Conservation (phyloP, 148 eudicot genomes). For the Rheum nobile region DNA sequence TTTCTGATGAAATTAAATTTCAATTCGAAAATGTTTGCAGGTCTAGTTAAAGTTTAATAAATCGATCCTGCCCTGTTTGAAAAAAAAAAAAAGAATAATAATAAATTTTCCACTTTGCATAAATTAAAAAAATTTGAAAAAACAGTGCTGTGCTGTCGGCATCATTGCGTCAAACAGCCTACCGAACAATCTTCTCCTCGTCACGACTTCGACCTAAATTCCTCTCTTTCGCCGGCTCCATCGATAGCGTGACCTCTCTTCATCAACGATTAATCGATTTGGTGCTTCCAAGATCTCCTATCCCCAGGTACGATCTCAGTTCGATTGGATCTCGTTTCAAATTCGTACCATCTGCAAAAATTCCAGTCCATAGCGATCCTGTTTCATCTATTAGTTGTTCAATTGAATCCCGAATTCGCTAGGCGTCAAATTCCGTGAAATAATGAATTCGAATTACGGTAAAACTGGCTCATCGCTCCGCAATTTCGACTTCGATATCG, state of each 20-base stretch:
- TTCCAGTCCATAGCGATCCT: background rate
- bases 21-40: no score
- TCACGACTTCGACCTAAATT: background rate
- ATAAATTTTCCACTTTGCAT: no score
- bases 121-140: no score
- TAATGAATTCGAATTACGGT: constrained; percentile 63
- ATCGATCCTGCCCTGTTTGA: no score
- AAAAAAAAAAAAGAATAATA: no score
- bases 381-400: background rate
- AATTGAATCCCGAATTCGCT: background rate
- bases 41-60: no score
- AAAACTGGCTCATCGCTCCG: constrained; percentile 22
- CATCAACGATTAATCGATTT: background rate
- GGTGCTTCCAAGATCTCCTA: no score
- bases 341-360: background rate
- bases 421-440: background rate
- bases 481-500: constrained; percentile 71
- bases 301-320: background rate
- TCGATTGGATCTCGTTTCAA: background rate
- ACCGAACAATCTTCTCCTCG: no score
- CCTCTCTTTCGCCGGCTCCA: background rate
- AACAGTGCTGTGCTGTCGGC: no score
- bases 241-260: background rate
- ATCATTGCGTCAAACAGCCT: no score
- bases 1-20: no score